Percentiles rank a stretch among this genome's conserved stretches.
phyloP scores from a whole-genome alignment of 2,329 filamentous ascomycete species.

The Cordyceps sp. region DNA sequence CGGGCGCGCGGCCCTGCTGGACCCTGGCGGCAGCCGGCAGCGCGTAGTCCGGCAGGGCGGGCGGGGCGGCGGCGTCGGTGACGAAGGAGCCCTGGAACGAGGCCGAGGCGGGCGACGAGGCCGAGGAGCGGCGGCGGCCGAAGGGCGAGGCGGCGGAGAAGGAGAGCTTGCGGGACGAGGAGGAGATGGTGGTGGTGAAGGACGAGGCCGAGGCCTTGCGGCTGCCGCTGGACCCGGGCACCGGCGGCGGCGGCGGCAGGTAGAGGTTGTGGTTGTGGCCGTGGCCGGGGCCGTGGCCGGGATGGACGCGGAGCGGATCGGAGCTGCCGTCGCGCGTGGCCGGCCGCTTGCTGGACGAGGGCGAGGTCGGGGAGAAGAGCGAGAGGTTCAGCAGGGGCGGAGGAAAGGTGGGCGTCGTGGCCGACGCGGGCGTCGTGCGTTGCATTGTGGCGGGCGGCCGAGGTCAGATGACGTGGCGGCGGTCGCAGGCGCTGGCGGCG shows the following conservation, averaged over 20 bases:
- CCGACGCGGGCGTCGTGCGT: neutral
- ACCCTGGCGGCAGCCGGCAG: constrained; percentile 31
- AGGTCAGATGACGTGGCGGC: too few species aligned
- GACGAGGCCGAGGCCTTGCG: constrained; percentile 7
- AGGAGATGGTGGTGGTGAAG: constrained; percentile 20
- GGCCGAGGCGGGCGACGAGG: constrained; percentile 17
- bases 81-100: constrained; percentile 19
- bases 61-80: constrained; percentile 29
- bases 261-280: neutral
- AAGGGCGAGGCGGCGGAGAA: constrained; percentile 16
- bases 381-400: neutral
- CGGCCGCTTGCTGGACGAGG: neutral
- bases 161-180: constrained; percentile 27
- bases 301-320: neutral
- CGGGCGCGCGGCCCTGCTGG: constrained; percentile 1
- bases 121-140: constrained; percentile 21
- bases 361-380: neutral
- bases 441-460: neutral
- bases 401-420: neutral
- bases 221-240: neutral
- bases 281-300: too few species aligned
- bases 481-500: too few species aligned
- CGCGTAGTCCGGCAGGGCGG: constrained; percentile 37
- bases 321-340: neutral
- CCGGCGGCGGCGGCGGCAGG: too few species aligned